phyloP scores from a whole-genome alignment of 148 eudicot species.

The Heliosperma pusillum region DNA sequence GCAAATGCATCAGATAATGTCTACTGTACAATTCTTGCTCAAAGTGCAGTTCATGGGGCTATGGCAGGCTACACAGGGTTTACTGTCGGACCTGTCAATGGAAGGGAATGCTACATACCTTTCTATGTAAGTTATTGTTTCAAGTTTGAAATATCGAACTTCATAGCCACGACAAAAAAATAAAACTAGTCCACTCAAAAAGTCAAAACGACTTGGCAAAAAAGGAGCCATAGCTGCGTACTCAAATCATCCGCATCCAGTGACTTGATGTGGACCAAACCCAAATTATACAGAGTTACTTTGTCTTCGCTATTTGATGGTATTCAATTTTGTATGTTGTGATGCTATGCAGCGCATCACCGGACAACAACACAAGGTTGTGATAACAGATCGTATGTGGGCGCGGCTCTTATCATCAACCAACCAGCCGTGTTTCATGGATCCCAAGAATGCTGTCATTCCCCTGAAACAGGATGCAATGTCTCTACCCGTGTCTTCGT shows the following conservation, averaged over 20 bases:
- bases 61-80: slow-evolving; percentile 95
- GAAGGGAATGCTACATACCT: slow-evolving; percentile 77
- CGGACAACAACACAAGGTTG: slow-evolving; percentile 58
- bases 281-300: no score
- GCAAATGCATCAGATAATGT: slow-evolving; percentile 87
- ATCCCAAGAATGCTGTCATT: slow-evolving; percentile 28
- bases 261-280: no score
- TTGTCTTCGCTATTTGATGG: background rate
- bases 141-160: background rate
- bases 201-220: no score
- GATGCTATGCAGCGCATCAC: slow-evolving; percentile 51
- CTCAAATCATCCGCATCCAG: no score
- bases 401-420: slow-evolving; percentile 59
- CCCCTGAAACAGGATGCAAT: slow-evolving; percentile 43
- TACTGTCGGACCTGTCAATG: slow-evolving; percentile 76
- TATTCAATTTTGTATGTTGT: background rate
- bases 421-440: slow-evolving; percentile 45
- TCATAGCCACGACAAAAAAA: no score
- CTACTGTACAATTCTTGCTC: slow-evolving; percentile 86
- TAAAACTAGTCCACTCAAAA: no score
- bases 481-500: slow-evolving; percentile 10
- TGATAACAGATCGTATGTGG: slow-evolving; percentile 68
- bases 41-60: slow-evolving; percentile 90
- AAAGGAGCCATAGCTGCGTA: no score
- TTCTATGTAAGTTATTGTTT: slow-evolving; percentile 52